Evolutionary conservation across 352 stramenopile species (phyloP), one percentile per base, ranked within the genome.

Genomic region (Thalassiosira ordinaria): DNA sequence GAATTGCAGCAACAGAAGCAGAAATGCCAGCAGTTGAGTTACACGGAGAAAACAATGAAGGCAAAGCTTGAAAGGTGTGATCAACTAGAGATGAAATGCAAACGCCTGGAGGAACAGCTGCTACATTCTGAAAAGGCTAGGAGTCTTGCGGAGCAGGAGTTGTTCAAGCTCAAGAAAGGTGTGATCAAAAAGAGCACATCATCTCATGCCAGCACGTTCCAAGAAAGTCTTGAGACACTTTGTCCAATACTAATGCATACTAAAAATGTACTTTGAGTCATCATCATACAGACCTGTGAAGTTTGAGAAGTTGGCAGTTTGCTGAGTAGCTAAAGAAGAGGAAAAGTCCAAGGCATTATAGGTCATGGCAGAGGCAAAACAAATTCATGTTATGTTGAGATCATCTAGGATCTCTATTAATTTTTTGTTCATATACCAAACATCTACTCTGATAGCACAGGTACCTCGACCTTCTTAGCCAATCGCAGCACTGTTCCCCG

Each of bases 401-500:
- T n/a, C n/a, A n/a, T n/a, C n/a, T n/a, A n/a, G 16, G 53, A 22
- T 44, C 35, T 44, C 33, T 41, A n/a, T n/a, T n/a, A n/a, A n/a
- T 41, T 41, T 11, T 41, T 11, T 41, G 33, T 41, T 41, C 33
- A 41, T 41, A 41, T 41, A n/a, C 11, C 33, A 41, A 11, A 41
- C n/a, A 11, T 44, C 22, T 71, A 57, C 37, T 84, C 76, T 39
- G 49, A 39, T 52, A 82, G 65, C 52, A 74, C 69, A 26, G 77
- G 63, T 26, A 80, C 70, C 41, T 70, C 31, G 16, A 55, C 65
- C 56, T 79, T 84, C 33, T 78, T 66, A 0, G 55, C 67, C 67
- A 94, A 80, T 56, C 83, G 65, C 41, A 93, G 39, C 47, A 96
- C 87, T 13, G 90, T 96, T 5, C 87, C 91, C 53, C 86, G 75